Conservation (phyloP, 2,329 filamentous ascomycete species). For the Thermoascus crustaceus region DNA sequence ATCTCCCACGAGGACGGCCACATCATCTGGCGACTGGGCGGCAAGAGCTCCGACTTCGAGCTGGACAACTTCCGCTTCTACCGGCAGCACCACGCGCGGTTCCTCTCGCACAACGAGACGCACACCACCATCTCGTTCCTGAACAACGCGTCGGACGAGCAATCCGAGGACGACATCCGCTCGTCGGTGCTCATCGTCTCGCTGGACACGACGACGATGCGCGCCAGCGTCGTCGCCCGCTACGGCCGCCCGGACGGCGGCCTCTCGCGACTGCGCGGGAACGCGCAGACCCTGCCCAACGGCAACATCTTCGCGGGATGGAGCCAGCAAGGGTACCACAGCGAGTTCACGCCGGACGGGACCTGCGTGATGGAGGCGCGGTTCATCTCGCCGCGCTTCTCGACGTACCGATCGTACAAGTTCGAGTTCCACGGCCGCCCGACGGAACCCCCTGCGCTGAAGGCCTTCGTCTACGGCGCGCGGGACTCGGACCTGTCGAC, state of each 20-base stretch:
- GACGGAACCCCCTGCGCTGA: constrained; percentile 19
- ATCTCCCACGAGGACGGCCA: constrained; percentile 25
- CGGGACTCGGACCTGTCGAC: constrained; percentile 18
- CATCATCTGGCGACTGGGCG: constrained; percentile 32
- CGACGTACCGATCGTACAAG: constrained; percentile 35
- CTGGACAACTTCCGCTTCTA: constrained; percentile 26
- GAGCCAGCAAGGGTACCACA: constrained; percentile 27
- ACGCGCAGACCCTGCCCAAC: constrained; percentile 25
- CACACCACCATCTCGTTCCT: constrained; percentile 25
- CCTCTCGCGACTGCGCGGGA: constrained; percentile 27
- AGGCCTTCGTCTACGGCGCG: constrained; percentile 22
- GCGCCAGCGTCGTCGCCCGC: constrained; percentile 17
- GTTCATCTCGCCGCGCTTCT: constrained; percentile 24
- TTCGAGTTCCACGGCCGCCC: constrained; percentile 27
- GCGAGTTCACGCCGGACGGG: constrained; percentile 23
- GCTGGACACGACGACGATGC: constrained; percentile 22
- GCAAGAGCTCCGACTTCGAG: constrained; percentile 19
- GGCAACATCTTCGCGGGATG: constrained; percentile 29
- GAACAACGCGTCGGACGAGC: constrained; percentile 27
- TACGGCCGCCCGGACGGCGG: constrained; percentile 25
- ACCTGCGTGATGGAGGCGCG: constrained; percentile 22
- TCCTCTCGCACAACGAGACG: constrained; percentile 20
- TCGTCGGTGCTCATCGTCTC: constrained; percentile 23
- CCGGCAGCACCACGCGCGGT: constrained; percentile 31
- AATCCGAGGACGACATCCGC: constrained; percentile 16